Evolutionary conservation across 495 filamentous ascomycete species (phyloP).

Genomic region (Aspergillus conjunctus): DNA sequence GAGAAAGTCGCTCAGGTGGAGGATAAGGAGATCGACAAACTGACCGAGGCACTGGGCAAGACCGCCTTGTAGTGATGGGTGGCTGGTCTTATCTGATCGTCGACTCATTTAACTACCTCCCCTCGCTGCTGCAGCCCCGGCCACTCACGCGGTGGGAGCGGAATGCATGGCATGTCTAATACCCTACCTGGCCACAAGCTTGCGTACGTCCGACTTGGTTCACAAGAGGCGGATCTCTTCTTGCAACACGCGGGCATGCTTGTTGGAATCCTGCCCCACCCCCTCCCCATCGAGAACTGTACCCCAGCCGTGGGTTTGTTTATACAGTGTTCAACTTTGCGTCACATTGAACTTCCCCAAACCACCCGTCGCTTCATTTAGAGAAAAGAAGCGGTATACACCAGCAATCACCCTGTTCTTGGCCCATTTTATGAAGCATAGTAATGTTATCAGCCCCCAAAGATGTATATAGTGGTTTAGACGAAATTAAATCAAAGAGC

Average conservation of each 20-base stretch:
- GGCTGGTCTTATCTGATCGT: not conserved
- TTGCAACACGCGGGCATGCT: slow-evolving; percentile 1
- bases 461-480: slow-evolving; percentile 24
- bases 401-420: not conserved
- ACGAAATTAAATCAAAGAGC: slow-evolving; percentile 12
- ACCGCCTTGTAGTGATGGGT: slow-evolving; percentile 39
- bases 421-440: slow-evolving; percentile 7
- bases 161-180: not conserved
- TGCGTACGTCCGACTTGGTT: not conserved
- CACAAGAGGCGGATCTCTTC: slow-evolving; percentile 1
- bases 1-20: slow-evolving; percentile 70
- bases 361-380: not conserved
- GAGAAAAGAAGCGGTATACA: slow-evolving; percentile 3
- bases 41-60: slow-evolving; percentile 74
- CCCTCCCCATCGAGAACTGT: not conserved
- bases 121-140: not conserved
- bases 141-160: not conserved
- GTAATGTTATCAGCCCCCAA: slow-evolving; percentile 8
- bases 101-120: not conserved
- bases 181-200: slow-evolving; percentile 1
- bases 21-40: slow-evolving; percentile 77
- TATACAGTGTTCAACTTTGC: not conserved
- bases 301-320: not conserved
- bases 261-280: not conserved
- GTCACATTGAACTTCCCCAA: slow-evolving; percentile 1